Base-by-base conservation (phyloP, 2,329 filamentous ascomycete species). In the Fusarium cyanostomum region DNA sequence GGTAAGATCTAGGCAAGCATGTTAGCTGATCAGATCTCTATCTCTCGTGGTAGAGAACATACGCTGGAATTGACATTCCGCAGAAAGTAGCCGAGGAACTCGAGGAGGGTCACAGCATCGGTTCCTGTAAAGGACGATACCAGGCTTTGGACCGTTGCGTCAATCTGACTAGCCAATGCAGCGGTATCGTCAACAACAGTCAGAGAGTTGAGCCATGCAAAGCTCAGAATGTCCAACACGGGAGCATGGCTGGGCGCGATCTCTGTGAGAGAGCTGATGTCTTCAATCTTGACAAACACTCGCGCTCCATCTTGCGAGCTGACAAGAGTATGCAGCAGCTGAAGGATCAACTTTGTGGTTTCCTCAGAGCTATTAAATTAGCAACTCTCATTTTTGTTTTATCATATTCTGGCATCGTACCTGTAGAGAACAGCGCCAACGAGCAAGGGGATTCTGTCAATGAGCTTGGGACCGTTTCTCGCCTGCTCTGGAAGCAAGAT, bases 51-150 rank as follows among this genome's bases (percentile, higher is more conserved):
- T 33, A 12, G 5, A 12, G 7, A 15, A 73, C 79, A 69, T 74
- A 87, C 86, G 59, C 77, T 73, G 11, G 79, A 73, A 18, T 82
- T 76, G 9, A 85, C 74, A 44, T 80, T 81, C 6, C 81, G 78
- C 4, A 89, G 72, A 39, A 87, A 75, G 38, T 77, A 75, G 13
- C 80, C 82, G n/a, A 88, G 66, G 66, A 88, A 89, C 34, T 78
- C 78, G 3, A 89, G 75, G 4, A 89, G 76, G 0, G 84, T 88
- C 5, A 86, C 83, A 5, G 80, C 85, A 69, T 89, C 86, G 9
- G 86, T 89, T 10, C 81, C 82, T 33, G 79, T 82, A 68, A 88
- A 89, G 0, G 81, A 81, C 8, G 81, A 76, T 7, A 84, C 77
- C 4, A 89, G 77, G 8, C 71, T 73, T 31, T 79, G 77, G 5